Base-by-base conservation (phyloP, 345 rosid species). In the Brassica juncea region DNA sequence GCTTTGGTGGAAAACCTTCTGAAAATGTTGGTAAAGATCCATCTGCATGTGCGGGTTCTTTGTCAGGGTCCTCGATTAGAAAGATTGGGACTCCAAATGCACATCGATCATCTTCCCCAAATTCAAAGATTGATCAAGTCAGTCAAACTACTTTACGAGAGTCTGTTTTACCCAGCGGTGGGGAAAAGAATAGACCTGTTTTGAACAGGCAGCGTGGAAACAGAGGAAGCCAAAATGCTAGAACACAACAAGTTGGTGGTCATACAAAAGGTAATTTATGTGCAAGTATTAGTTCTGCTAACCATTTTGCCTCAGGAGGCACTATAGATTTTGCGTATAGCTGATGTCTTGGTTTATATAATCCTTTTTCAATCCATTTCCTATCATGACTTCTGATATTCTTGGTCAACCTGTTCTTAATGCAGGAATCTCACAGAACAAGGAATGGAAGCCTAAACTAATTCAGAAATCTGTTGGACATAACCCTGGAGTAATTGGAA, bases 351-450 rank as follows among this genome's bases (percentile, higher is more conserved):
- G 35, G 37, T 61, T 28, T n/a, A 28, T 28, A 14, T 28, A 25
- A 25, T 25, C 34, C 35, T 60, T 27, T 23, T 60, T 60, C 31
- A 25, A 59, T 60, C 65, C 34, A 11, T 27, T 25, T 10, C 8
- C n/a, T 62, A 7, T 62, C 66, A 62, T 62, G 37, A 28, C 37
- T 14, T 28, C 37, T 62, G 21, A 62, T 30, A 28, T 12, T 62
- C 19, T 28, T 30, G 19, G 32, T 61, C 66, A 28, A 61, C 35
- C 16, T 61, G 39, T 62, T 4, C 10, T 28, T 61, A 61, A 61
- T n/a, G 66, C 66, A 62, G 66, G 39, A n/a, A 39, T 30, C 66
- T 62, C 66, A 62, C 66, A 30, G 67, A 30, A 63, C 67, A 63
- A 63, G 11, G 67, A 63, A 8, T 63, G 67, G 67, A 63, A 63